Conservation (phyloP, 2,329 filamentous ascomycete genomes). For the Arthroderma sp. region DNA sequence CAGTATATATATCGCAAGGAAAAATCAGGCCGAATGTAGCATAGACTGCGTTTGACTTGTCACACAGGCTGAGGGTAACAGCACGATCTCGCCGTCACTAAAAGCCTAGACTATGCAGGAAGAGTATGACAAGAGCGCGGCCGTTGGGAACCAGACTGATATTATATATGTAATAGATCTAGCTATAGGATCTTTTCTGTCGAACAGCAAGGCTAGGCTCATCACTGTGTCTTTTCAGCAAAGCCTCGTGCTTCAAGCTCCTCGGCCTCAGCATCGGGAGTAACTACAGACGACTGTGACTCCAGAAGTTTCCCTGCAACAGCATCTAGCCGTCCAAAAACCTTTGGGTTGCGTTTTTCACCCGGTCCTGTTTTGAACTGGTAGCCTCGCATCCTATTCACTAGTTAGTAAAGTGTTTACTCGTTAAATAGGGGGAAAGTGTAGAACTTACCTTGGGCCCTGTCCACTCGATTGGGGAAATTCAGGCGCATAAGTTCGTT, state of each 20-base stretch:
- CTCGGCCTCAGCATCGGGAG: constrained; percentile 40
- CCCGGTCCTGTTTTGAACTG: constrained; percentile 61
- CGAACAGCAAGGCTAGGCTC: neutral
- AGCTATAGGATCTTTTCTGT: neutral
- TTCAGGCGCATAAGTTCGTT: constrained; percentile 53
- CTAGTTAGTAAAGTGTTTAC: neutral
- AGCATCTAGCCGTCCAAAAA: constrained; percentile 51
- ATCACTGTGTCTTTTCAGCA: constrained; percentile 32
- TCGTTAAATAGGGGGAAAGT: neutral
- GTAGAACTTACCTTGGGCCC: constrained; percentile 51
- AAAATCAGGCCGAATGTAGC: neutral
- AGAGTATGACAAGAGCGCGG: neutral
- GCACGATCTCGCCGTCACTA: neutral
- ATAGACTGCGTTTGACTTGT: neutral
- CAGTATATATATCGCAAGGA: neutral
- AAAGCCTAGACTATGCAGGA: neutral
- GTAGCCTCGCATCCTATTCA: constrained; percentile 56
- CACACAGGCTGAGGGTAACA: neutral
- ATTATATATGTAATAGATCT: neutral
- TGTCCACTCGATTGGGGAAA: constrained; percentile 64
- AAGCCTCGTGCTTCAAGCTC: constrained; percentile 47
- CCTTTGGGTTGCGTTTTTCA: constrained; percentile 54
- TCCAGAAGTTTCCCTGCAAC: constrained; percentile 38
- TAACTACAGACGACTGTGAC: constrained; percentile 39
- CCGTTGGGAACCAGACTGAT: neutral